These are phyloP conservation scores for Lagenaria siceraria DNA, from an alignment of 306 rosid species.

Conservation along the genomic window DNA sequence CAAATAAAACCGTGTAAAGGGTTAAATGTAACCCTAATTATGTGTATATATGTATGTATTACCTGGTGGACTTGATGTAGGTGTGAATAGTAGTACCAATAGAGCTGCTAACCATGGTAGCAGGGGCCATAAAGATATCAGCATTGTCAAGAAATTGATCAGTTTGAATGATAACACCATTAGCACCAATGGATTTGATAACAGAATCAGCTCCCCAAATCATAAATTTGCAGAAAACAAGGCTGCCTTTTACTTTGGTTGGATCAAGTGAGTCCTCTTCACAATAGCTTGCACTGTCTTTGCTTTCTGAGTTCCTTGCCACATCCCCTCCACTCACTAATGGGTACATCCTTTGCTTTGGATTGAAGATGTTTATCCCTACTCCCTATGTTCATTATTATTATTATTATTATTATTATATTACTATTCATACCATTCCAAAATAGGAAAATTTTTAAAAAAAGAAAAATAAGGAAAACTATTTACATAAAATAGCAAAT, in stretches of 20 bases:
- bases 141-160: constrained; percentile 38
- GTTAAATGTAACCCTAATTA: too few relatives aligned
- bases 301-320: constrained; percentile 27
- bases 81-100: constrained; percentile 22
- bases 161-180: constrained; percentile 42
- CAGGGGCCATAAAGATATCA: constrained; percentile 65
- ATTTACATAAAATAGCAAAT: too few relatives aligned
- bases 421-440: too few relatives aligned
- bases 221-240: constrained; percentile 38
- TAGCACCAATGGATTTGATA: constrained; percentile 58
- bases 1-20: too few relatives aligned
- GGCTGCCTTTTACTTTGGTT: constrained; percentile 45
- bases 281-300: constrained; percentile 37
- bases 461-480: too few relatives aligned
- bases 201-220: constrained; percentile 51
- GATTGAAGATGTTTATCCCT: constrained; percentile 51
- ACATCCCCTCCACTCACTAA: constrained; percentile 53
- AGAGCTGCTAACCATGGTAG: constrained; percentile 39
- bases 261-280: constrained; percentile 37
- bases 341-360: constrained; percentile 38
- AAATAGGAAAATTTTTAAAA: too few relatives aligned
- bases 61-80: constrained; percentile 62
- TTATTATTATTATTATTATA: too few relatives aligned
- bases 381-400: constrained; percentile 16
- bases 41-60: too few relatives aligned